Evolutionary conservation across 208 protist species (phyloP).

Genomic region (Endotrypanum monterogeii): DNA sequence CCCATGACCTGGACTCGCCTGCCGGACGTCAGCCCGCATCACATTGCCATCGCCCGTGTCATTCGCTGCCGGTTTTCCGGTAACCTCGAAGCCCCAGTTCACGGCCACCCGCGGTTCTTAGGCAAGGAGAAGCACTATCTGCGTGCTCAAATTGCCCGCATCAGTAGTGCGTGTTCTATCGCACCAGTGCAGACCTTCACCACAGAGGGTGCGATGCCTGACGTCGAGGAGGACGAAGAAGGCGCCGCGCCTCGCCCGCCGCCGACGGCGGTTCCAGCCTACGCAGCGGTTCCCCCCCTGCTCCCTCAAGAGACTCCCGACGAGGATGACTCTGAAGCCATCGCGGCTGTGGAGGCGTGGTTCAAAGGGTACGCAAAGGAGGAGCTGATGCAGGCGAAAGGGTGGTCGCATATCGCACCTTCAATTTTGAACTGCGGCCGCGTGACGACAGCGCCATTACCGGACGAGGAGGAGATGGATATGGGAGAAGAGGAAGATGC

Average conservation of each 20-base stretch:
- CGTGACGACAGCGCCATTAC: slow-evolving; percentile 37
- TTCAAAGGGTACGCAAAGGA: slow-evolving; percentile 82
- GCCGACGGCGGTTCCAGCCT: slow-evolving; percentile 71
- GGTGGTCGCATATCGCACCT: slow-evolving; percentile 90
- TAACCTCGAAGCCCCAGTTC: slow-evolving; percentile 83
- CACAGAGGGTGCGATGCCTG: slow-evolving; percentile 80
- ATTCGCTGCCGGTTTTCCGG: slow-evolving; percentile 93
- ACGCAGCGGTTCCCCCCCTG: slow-evolving; percentile 78
- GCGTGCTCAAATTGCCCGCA: slow-evolving; percentile 96
- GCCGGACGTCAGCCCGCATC: slow-evolving; percentile 91
- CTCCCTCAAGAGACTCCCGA: slow-evolving; percentile 79
- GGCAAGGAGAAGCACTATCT: slow-evolving; percentile 94
- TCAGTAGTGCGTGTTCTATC: slow-evolving; percentile 86
- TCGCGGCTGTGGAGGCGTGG: slow-evolving; percentile 67
- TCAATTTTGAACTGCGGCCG: slow-evolving; percentile 78
- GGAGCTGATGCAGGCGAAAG: slow-evolving; percentile 85
- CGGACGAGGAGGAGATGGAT: slow-evolving; percentile 31
- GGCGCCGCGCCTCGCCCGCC: slow-evolving; percentile 47
- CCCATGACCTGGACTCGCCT: slow-evolving; percentile 85
- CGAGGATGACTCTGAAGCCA: slow-evolving; percentile 80
- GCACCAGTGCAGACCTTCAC: slow-evolving; percentile 83
- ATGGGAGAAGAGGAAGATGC: slow-evolving; percentile 20
- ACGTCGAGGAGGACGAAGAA: slow-evolving; percentile 69
- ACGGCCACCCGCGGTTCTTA: slow-evolving; percentile 91
- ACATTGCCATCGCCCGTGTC: slow-evolving; percentile 81